phyloP scores from a whole-genome alignment of 2,329 filamentous ascomycete species.

The Colletotrichum nymphaeae region DNA sequence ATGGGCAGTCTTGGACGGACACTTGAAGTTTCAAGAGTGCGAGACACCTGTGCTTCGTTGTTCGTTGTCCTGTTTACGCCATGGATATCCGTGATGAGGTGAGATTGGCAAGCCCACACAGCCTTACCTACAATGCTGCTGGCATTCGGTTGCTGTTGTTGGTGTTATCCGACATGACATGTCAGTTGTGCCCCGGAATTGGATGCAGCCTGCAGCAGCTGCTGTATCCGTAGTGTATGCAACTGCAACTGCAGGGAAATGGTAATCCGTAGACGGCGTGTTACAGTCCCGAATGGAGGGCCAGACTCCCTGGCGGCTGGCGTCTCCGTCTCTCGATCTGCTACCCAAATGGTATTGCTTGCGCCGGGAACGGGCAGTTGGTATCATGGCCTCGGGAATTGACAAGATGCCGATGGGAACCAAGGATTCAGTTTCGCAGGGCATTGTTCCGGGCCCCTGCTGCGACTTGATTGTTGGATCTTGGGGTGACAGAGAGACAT shows the following conservation, averaged over 20 bases:
- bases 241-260: neutral
- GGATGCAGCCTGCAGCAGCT: neutral
- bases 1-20: neutral
- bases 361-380: neutral
- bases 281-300: neutral
- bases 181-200: neutral
- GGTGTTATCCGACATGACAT: neutral
- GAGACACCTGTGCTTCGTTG: neutral
- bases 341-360: neutral
- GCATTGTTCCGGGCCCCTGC: constrained; percentile 18
- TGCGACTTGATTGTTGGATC: neutral
- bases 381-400: constrained; percentile 12
- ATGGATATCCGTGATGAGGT: neutral
- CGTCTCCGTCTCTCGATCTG: neutral
- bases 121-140: neutral
- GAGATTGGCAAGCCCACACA: neutral
- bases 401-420: constrained; percentile 26
- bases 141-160: neutral
- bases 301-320: neutral
- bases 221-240: neutral
- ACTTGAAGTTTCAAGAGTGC: neutral
- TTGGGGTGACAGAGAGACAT: neutral
- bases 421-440: constrained; percentile 9
- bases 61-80: neutral
- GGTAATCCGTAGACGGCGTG: neutral